Percentiles rank a stretch among this genome's conserved stretches.
Evolutionary conservation across 2,329 filamentous ascomycete genomes (phyloP).

Genomic region (Tolypocladium pustulatum): DNA sequence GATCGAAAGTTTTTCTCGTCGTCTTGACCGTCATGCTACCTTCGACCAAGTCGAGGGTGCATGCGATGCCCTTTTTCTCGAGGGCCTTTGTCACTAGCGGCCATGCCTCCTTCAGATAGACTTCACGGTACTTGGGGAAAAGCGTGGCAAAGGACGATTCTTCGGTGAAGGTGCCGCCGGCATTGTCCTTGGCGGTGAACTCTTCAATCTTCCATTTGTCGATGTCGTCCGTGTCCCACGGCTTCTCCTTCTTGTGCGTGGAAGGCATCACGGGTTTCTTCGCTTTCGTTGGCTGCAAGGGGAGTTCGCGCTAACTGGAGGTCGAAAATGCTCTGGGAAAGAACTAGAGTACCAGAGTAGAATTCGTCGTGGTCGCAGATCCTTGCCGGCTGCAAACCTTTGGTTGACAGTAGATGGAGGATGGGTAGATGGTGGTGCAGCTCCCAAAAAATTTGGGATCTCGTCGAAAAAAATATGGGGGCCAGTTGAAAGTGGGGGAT

Average conservation of each 20-base stretch:
- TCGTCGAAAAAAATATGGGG: background rate
- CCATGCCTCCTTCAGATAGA: constrained; percentile 89
- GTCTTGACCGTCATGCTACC: constrained; percentile 96
- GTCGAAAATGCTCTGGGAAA: background rate
- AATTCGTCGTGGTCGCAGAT: background rate
- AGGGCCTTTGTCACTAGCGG: constrained; percentile 79
- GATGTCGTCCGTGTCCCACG: constrained; percentile 93
- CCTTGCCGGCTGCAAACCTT: background rate
- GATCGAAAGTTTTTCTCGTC: constrained; percentile 83
- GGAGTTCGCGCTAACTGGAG: background rate
- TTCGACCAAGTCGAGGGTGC: constrained; percentile 87
- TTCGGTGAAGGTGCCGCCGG: constrained; percentile 76
- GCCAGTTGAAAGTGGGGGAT: background rate
- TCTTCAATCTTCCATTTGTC: constrained; percentile 92
- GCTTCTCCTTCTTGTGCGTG: constrained; percentile 80
- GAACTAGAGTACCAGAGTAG: background rate
- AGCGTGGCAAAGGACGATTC: constrained; percentile 82
- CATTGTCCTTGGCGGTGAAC: constrained; percentile 80
- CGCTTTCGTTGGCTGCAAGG: background rate
- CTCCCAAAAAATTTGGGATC: background rate
- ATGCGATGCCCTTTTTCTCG: constrained; percentile 80
- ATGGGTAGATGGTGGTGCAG: background rate
- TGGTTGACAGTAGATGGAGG: background rate
- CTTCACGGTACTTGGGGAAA: constrained; percentile 94
- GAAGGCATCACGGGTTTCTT: constrained; percentile 59